Base-by-base conservation (phyloP, 768 basidiomycete genomes). In the Favolaschia claudopus region DNA sequence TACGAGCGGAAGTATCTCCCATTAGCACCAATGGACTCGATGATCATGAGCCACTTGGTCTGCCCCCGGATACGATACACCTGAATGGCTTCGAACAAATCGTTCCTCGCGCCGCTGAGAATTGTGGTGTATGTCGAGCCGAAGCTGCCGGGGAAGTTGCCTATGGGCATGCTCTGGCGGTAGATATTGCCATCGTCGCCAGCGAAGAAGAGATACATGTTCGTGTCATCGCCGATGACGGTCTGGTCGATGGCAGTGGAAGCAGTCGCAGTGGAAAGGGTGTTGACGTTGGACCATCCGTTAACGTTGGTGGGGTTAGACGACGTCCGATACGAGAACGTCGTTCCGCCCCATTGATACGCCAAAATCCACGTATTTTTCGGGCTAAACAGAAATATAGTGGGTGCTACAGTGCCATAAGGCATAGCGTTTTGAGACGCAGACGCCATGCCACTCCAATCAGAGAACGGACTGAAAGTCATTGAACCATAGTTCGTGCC, bases 1-100 rank as follows among this genome's bases (percentile, higher is more conserved):
- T 24, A 63, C 10, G 62, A 63, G 40, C 62, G 62, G 62, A 63
- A 63, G 52, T 63, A 63, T 36, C 57, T 50, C 40, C 62, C 62
- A 45, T 55, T 51, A 17, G 57, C 44, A 8, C 62, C 62, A 36
- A 63, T 63, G 33, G 43, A 50, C 34, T 63, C 62, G 52, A 63
- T 53, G 37, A 63, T 43, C 50, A 63, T 53, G 44, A 63, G 58
- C 15, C 27, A 63, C 44, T 55, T 33, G 28, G n/a, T 55, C 38
- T 49, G 56, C 39, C 56, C 56, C 36, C 47, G 34, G 29, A 63
- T 8, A 28, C 1, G 27, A 58, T 63, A 63, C 31, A 63, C 62
- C 46, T 63, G 43, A 13, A 58, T 51, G 15, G 62, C 62, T 24
- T 63, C 62, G 53, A 63, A 63, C 22, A 63, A 38, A 45, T 63